phyloP scores from a whole-genome alignment of 2,329 filamentous ascomycete genomes.

The Penicillium sumatraense region DNA sequence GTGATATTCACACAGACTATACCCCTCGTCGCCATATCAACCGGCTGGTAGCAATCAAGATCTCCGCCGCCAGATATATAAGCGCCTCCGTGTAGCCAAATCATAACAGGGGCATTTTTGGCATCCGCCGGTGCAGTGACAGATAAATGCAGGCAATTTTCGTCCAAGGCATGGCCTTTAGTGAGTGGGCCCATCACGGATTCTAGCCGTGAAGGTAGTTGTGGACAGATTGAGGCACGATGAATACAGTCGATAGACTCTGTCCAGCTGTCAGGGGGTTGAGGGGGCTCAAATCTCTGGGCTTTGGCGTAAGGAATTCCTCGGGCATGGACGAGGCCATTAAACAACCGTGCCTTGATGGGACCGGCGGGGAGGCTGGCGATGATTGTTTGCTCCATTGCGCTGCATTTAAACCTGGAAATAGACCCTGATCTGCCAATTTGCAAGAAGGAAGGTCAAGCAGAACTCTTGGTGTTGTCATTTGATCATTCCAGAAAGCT shows the following conservation, averaged over 20 bases:
- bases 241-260: not conserved
- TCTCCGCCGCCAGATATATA: slow-evolving; percentile 20
- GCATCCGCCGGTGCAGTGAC: slow-evolving; percentile 1
- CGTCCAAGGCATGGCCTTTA: not conserved
- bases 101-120: slow-evolving; percentile 11
- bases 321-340: slow-evolving; percentile 6
- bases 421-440: no score
- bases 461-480: no score
- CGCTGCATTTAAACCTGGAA: not conserved
- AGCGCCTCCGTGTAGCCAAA: slow-evolving; percentile 19
- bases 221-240: slow-evolving; percentile 6
- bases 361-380: slow-evolving; percentile 1
- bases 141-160: slow-evolving; percentile 5
- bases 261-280: not conserved
- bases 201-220: slow-evolving; percentile 10
- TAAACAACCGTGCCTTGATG: not conserved
- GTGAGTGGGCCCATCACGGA: slow-evolving; percentile 10
- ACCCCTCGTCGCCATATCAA: slow-evolving; percentile 10
- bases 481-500: not conserved
- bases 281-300: slow-evolving; percentile 10
- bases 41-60: slow-evolving; percentile 15
- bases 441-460: no score
- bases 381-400: not conserved
- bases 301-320: slow-evolving; percentile 18
- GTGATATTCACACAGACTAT: slow-evolving; percentile 15